phyloP scores from a whole-genome alignment of 345 rosid species.

The Geranium rotundifolium region DNA sequence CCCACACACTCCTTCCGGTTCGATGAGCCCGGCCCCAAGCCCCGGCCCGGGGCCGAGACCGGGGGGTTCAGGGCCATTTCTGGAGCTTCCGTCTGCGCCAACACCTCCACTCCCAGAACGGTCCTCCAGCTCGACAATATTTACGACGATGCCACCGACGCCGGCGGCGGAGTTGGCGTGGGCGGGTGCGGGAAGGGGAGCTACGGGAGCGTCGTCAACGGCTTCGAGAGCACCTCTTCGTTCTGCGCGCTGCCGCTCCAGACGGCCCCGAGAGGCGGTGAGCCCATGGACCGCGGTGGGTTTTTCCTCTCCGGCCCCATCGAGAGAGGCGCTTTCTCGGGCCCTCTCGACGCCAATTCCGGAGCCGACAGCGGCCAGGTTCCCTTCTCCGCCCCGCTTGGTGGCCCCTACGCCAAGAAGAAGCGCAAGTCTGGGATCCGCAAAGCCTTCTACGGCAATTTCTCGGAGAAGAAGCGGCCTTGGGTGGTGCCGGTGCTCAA shows the following conservation, averaged over 20 bases:
- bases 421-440: constrained; percentile 49
- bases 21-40: constrained; percentile 29
- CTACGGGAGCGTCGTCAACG: constrained; percentile 33
- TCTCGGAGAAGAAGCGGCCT: constrained; percentile 73
- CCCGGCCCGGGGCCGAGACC: constrained; percentile 47
- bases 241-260: constrained; percentile 76
- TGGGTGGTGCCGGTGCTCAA: constrained; percentile 96
- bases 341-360: constrained; percentile 55
- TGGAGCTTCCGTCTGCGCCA: constrained; percentile 87
- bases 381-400: constrained; percentile 86
- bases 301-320: constrained; percentile 88
- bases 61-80: constrained; percentile 69
- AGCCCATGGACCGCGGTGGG: constrained; percentile 34
- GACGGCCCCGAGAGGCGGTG: constrained; percentile 65
- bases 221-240: constrained; percentile 86
- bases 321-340: constrained; percentile 73
- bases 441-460: constrained; percentile 43
- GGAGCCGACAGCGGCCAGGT: constrained; percentile 40
- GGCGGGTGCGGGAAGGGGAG: constrained; percentile 26
- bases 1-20: constrained; percentile 84
- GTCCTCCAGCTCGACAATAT: constrained; percentile 62
- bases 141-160: constrained; percentile 74
- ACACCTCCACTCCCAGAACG: constrained; percentile 69
- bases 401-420: constrained; percentile 48
- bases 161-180: constrained; percentile 28